These are phyloP conservation scores for Fusarium hostae DNA, from an alignment of 2,329 filamentous ascomycete genomes.

Conservation along the genomic window DNA sequence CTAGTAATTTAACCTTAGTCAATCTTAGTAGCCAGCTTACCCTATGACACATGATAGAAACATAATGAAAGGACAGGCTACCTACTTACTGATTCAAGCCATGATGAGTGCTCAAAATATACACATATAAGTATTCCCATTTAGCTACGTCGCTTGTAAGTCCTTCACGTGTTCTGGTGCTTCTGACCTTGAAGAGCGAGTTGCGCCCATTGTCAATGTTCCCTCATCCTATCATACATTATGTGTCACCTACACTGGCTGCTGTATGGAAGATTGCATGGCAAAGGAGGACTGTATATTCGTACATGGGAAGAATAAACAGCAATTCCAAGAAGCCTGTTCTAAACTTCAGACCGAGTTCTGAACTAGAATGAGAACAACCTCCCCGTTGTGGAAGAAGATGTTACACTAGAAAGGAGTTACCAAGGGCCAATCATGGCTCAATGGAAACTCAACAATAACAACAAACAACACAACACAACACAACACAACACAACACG, in stretches of 20 bases:
- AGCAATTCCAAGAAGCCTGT: neutral
- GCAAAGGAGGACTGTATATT: no score
- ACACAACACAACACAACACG: neutral
- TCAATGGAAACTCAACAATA: conserved; percentile 6
- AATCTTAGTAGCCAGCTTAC: neutral
- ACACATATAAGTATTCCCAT: no score
- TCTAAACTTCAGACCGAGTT: no score
- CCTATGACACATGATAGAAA: neutral
- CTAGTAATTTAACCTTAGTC: conserved; percentile 1
- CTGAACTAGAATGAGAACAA: neutral
- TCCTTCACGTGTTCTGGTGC: neutral
- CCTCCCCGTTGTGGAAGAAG: no score
- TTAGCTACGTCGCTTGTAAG: neutral
- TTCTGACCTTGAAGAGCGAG: neutral
- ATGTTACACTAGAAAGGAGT: no score
- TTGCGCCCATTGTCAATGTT: no score
- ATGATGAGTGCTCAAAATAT: neutral
- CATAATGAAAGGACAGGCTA: neutral
- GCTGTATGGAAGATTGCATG: no score
- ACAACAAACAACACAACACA: conserved; percentile 2
- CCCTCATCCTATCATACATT: neutral
- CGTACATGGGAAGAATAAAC: neutral
- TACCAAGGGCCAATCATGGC: neutral
- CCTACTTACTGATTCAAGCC: neutral
- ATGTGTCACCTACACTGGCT: neutral